A percentile compares a stretch with the other conserved stretches of the same genome.
phyloP scores from a whole-genome alignment of 106 monocot genomes.

The Posidonia australis region DNA sequence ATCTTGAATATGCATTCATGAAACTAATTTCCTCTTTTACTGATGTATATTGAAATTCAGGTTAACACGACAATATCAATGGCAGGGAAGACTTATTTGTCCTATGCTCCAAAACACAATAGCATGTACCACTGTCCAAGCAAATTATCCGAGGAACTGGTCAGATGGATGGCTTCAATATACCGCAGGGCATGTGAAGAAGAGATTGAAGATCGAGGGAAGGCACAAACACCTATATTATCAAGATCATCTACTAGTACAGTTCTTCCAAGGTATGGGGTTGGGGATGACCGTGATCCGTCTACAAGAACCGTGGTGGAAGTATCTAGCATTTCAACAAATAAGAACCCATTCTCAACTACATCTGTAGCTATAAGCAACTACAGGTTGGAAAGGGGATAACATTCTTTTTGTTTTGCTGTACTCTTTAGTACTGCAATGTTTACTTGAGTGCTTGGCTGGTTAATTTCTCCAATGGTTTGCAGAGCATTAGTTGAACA shows the following conservation, averaged over 20 bases:
- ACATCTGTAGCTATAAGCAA: conserved; percentile 40
- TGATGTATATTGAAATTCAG: not conserved
- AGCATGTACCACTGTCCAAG: conserved; percentile 52
- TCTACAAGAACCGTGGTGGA: conserved; percentile 27
- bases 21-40: not conserved
- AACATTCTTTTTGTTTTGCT: not conserved
- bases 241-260: conserved; percentile 57
- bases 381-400: conserved; percentile 36
- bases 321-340: conserved; percentile 37
- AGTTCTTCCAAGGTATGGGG: conserved; percentile 20
- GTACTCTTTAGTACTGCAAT: not conserved
- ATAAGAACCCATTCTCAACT: conserved; percentile 39
- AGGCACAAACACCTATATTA: conserved; percentile 21
- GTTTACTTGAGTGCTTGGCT: not conserved
- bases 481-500: conserved; percentile 61
- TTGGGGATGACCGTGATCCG: conserved; percentile 18
- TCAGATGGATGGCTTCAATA: conserved; percentile 72
- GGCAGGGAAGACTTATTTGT: conserved; percentile 28
- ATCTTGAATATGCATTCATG: not conserved
- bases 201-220: conserved; percentile 20
- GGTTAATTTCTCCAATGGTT: not conserved
- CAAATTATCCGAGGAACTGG: conserved; percentile 76
- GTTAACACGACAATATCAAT: conserved; percentile 27
- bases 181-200: conserved; percentile 37
- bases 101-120: conserved; percentile 52